Conservation (phyloP, 805 yeast species). For the Lipomyces yamanashiensis region DNA sequence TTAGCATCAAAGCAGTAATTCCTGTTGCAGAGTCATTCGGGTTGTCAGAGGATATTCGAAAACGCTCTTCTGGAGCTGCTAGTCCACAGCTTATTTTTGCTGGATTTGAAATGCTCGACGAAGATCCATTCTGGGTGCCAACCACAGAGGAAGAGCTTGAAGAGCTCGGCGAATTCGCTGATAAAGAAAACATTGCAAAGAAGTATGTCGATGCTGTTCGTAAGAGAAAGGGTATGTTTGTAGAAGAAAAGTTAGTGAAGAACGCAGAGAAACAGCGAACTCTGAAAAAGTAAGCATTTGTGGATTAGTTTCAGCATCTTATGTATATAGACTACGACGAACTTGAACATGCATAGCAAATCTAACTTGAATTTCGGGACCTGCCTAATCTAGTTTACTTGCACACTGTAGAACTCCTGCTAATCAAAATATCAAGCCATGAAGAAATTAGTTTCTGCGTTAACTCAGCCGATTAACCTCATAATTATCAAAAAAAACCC, state of each 20-base stretch:
- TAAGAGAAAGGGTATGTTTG: slow-evolving; percentile 83
- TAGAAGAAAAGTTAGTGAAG: slow-evolving; percentile 86
- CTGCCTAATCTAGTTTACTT: slow-evolving; percentile 14
- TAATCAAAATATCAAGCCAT: background rate
- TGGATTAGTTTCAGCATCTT: background rate
- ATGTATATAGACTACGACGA: background rate
- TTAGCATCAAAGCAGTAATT: slow-evolving; percentile 78
- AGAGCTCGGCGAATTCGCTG: slow-evolving; percentile 90
- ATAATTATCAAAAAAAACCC: background rate
- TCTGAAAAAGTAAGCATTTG: slow-evolving; percentile 50
- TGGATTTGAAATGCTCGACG: slow-evolving; percentile 83
- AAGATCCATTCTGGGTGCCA: slow-evolving; percentile 99
- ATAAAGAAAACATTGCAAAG: slow-evolving; percentile 87
- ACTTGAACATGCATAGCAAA: background rate
- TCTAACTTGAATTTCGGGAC: slow-evolving; percentile 3
- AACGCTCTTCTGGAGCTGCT: slow-evolving; percentile 94
- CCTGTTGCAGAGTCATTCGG: slow-evolving; percentile 98
- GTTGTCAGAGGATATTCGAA: slow-evolving; percentile 91
- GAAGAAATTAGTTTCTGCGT: too few relatives aligned
- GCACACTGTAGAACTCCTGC: background rate
- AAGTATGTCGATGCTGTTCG: slow-evolving; percentile 82
- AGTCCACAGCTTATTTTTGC: slow-evolving; percentile 91
- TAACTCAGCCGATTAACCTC: background rate
- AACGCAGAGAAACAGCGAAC: slow-evolving; percentile 95
- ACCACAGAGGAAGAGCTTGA: slow-evolving; percentile 95